Conservation (phyloP, 768 basidiomycete genomes). For the Mycena maculata region DNA sequence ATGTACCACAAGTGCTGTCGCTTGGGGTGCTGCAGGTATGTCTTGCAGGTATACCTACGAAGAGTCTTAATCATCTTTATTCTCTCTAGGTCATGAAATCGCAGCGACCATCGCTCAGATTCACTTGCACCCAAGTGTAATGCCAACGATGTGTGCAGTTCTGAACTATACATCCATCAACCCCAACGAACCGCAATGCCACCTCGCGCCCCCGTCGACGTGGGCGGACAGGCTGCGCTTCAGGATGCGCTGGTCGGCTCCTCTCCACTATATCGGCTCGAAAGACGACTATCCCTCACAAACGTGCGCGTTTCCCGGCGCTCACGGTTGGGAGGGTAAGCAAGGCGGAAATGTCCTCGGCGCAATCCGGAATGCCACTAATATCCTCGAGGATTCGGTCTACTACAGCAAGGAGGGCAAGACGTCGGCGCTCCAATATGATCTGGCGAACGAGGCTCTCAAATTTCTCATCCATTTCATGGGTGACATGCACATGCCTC, state of each 20-base stretch:
- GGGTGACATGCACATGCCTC: slow-evolving; percentile 93
- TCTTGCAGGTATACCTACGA: neutral
- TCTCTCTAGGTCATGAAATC: slow-evolving; percentile 82
- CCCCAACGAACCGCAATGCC: slow-evolving; percentile 64
- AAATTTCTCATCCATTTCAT: slow-evolving; percentile 95
- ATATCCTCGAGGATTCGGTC: slow-evolving; percentile 57
- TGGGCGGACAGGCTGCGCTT: slow-evolving; percentile 87
- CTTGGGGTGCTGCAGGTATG: slow-evolving; percentile 58
- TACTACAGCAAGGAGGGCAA: slow-evolving; percentile 35
- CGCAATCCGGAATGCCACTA: slow-evolving; percentile 82
- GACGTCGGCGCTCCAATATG: slow-evolving; percentile 39
- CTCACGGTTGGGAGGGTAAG: slow-evolving; percentile 75
- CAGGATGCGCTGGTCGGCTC: slow-evolving; percentile 76
- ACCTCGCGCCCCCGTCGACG: slow-evolving; percentile 83
- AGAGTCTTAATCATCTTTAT: neutral
- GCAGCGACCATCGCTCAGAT: slow-evolving; percentile 93
- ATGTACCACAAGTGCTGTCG: slow-evolving; percentile 37
- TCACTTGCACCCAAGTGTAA: slow-evolving; percentile 59
- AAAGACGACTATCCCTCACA: slow-evolving; percentile 81
- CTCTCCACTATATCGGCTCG: slow-evolving; percentile 82
- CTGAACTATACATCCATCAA: slow-evolving; percentile 61
- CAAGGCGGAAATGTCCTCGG: slow-evolving; percentile 74
- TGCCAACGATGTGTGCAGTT: slow-evolving; percentile 75
- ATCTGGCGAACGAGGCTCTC: slow-evolving; percentile 78
- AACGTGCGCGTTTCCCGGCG: slow-evolving; percentile 81